Evolutionary conservation across 2,329 filamentous ascomycete genomes (phyloP), one percentile per base, ranked within the genome.

Genomic region (Dactylonectria macrodidyma): DNA sequence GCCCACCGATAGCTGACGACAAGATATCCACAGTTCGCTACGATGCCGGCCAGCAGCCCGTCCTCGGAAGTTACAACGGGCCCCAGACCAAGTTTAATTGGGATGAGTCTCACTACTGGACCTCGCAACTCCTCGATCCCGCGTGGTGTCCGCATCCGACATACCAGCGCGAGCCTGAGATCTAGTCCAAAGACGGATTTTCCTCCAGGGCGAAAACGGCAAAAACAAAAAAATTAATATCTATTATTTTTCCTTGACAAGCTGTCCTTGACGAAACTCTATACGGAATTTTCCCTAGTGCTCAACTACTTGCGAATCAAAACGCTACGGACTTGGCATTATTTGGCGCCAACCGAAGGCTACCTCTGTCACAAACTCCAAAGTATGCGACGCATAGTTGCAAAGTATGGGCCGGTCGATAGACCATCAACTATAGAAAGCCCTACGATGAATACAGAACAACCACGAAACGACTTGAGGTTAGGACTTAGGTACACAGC

Each of bases 101-200:
- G 79, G 83, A 86, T 19, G 75, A 84, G 19, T 80, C 84, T 7
- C 73, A 83, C 1, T 84, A 82, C 68, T 86, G 85, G 75, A 78
- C 84, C 10, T 80, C 82, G 8, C 84, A 85, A 60, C 83, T 87
- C 78, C 85, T 85, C 50, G 80, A 84, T 56, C 73, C 78, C 2
- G 67, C 77, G 5, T 87, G 85, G 85, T 59, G 62, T 5, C 75
- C 81, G 6, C 78, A 78, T 63, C 68, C 73, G 1, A 80, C 76
- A 0, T 80, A 80, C 57, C 68, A 75, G 44, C 65, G 73, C 11
- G 78, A 80, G 55, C 16, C 41, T 44, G 41, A 44, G 41, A n/a
- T 44, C 5, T n/a, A n/a, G 6, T 8, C 41, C 41, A 44, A n/a
- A 44, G 14, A 44, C 41, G 12, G 9, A 38, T 38, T 10, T 38